Conservation (phyloP, 2,329 filamentous ascomycete species). For the Phoma sp. region DNA sequence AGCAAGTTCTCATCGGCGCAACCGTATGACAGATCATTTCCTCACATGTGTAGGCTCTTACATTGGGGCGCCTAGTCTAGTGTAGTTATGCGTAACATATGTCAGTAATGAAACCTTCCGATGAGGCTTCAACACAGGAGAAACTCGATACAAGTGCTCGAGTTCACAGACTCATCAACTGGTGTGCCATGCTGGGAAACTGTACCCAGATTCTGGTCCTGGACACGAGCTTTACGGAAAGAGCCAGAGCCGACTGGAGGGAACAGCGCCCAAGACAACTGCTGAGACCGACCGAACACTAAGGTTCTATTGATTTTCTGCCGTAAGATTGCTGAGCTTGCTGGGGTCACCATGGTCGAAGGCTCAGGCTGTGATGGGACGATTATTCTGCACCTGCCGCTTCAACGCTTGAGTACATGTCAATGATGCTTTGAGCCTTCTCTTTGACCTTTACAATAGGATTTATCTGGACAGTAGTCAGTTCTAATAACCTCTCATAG, state of each 20-base stretch:
- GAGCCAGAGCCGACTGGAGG: slow-evolving; percentile 8
- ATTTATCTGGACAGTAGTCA: background rate
- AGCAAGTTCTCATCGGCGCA: background rate
- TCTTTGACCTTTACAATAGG: background rate
- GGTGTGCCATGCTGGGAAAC: background rate
- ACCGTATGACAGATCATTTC: slow-evolving; percentile 1
- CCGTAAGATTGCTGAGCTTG: background rate
- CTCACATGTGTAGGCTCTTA: background rate
- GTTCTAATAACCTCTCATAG: background rate
- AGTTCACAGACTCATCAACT: too few species aligned
- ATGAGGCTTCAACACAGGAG: background rate
- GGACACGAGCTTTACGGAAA: background rate
- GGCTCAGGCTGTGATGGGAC: background rate
- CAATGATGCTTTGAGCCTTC: background rate
- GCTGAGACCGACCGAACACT: background rate
- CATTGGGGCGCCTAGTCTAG: background rate
- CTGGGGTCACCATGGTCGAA: background rate
- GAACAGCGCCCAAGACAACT: background rate
- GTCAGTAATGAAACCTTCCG: background rate
- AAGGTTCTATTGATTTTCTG: background rate
- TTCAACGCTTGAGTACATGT: background rate
- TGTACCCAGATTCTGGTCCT: background rate
- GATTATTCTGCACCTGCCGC: background rate
- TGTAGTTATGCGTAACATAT: background rate
- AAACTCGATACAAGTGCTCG: too few species aligned